Conservation (phyloP, 2,329 filamentous ascomycete genomes). For the Venturia pyrina region DNA sequence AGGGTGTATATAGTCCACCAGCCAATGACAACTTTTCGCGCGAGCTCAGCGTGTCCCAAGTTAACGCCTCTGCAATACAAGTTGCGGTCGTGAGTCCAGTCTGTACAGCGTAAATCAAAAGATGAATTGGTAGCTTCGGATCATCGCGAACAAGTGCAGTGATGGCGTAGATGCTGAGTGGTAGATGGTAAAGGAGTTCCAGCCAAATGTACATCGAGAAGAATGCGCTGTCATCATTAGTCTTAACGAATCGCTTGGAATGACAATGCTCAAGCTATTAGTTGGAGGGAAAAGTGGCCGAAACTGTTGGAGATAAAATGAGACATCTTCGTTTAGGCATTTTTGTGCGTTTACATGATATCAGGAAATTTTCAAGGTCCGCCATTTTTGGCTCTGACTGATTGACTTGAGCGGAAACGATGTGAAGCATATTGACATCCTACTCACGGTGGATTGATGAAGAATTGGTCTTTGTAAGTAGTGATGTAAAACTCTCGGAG, state of each 20-base stretch:
- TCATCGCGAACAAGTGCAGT: constrained; percentile 45
- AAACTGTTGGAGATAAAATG: not conserved
- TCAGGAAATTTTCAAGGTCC: no score
- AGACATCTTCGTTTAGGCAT: no score
- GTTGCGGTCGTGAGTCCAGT: constrained; percentile 52
- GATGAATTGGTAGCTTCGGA: constrained; percentile 46
- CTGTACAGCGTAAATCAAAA: constrained; percentile 50
- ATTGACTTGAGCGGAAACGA: not conserved
- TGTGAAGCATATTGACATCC: not conserved
- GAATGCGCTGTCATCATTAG: constrained; percentile 32
- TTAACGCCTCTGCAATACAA: constrained; percentile 51
- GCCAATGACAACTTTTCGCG: constrained; percentile 23
- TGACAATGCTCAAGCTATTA: not conserved
- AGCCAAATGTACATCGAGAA: constrained; percentile 48
- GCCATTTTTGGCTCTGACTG: no score
- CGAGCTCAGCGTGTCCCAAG: constrained; percentile 33
- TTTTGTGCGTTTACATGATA: no score
- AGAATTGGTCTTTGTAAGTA: constrained; percentile 55
- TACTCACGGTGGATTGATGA: constrained; percentile 42
- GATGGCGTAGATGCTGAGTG: constrained; percentile 50
- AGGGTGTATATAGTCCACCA: constrained; percentile 28
- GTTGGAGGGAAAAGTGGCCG: not conserved
- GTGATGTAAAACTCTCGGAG: constrained; percentile 49
- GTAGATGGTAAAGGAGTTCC: constrained; percentile 52
- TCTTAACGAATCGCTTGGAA: not conserved